Evolutionary conservation across 2,329 filamentous ascomycete genomes (phyloP), one percentile per base, ranked within the genome.

Genomic region (Alternaria burnsii): DNA sequence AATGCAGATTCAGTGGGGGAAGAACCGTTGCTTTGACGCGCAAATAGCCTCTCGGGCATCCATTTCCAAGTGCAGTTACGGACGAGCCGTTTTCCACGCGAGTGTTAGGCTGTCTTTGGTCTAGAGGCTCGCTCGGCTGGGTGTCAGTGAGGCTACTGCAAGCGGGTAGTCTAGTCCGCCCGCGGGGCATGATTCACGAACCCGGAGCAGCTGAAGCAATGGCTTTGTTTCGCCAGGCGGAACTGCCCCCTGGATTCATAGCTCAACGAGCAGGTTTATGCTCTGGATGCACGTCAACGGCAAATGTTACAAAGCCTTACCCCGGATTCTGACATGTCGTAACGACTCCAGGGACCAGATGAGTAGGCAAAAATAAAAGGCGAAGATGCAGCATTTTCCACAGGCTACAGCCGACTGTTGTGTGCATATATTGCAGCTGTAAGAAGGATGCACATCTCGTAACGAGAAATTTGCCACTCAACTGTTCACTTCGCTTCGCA

Each of bases 161-260:
- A 46, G 54, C 44, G 44, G 47, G 44, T 41, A 44, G 44, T 59
- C n/a, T n/a, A n/a, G n/a, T n/a, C n/a, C n/a, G n/a, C n/a, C n/a
- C 34, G 44, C 55, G 52, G 22, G 46, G 32, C 59, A 48, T 62
- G 61, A 63, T 58, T 63, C 58, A 63, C 20, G 14, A 47, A 47
- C 57, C 58, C 34, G 34, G 47, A n/a, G 40, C 26, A 26, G 36
- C 43, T 63, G 58, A 53, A 54, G 50, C 61, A 55, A 48, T 52
- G n/a, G 44, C 53, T 52, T 22, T 36, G 55, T 58, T 52, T 59
- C 46, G 59, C 38, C 14, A 20, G 20, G 32, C 26, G 43, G 50
- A 51, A 20, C 20, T 58, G 34, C 22, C 57, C 57, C 60, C 57
- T 63, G 52, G 40, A 28, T 26, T 20, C 38, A 11, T 26, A 52